Evolutionary conservation across 1,139 yeast species (phyloP), one percentile per base, ranked within the genome.

Genomic region (Casaregolazyma lundiana): DNA sequence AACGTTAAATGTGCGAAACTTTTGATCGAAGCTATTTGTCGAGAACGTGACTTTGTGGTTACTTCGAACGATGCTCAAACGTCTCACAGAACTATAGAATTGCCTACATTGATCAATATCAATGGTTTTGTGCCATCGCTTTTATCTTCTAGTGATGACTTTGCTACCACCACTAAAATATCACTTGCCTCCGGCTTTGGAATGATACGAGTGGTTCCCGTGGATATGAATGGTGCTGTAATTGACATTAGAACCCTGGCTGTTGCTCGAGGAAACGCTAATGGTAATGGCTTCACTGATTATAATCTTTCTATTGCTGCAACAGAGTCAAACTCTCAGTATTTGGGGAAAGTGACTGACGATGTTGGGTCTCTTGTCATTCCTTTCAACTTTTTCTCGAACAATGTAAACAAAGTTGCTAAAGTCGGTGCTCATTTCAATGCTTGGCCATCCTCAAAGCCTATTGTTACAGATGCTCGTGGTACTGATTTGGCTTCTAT

Each of bases 1-100:
- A 94, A 94, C 65, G 98, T 92, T 58, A 94, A 94, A 73, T 83
- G 92, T 74, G 99, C 99, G 54, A 94, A 94, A 72, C 76, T 94
- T 58, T 77, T 94, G 69, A 84, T 92, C 58, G 97, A 92, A 71
- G 98, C 98, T 15, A 71, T 94, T 59, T 77, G 95, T 18, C 77
- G 95, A 72, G 65, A 71, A 50, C 71, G 75, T 59, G 58, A 77
- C 15, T 72, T 89, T 60, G 87, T 84, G 26, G 89, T 87, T 45
- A 66, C 85, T 45, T 78, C 80, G 61, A 75, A 81, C 63, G 98
- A 92, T 72, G 84, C 95, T 37, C 97, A 92, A 72, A 80, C 96
- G 38, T 85, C 95, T 42, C 95, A 89, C 69, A 77, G 80, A 58
- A 87, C 94, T 50, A 77, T 86, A 44, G 77, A 80, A 47, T 69